Evolutionary conservation across 2,329 filamentous ascomycete species (phyloP).

Genomic region (Fusarium xylarioides): DNA sequence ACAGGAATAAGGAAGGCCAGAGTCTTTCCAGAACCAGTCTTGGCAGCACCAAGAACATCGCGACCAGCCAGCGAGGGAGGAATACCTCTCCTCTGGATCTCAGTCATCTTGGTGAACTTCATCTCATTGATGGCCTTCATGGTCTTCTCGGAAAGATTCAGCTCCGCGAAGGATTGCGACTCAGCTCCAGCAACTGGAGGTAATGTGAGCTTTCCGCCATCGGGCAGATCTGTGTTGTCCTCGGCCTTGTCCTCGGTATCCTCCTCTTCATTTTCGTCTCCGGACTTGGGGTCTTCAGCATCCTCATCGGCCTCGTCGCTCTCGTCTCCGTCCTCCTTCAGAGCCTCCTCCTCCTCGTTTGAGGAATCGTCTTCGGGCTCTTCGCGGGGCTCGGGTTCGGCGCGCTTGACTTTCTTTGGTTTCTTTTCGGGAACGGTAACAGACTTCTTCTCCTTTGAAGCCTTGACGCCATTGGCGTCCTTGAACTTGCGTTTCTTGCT

Average conservation of each 20-base stretch:
- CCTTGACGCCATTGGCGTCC: constrained; percentile 47
- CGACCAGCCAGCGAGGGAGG: constrained; percentile 88
- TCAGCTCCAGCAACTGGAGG: constrained; percentile 62
- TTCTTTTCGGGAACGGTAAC: constrained; percentile 47
- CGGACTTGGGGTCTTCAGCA: constrained; percentile 44
- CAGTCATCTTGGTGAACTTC: constrained; percentile 95
- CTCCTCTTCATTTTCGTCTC: constrained; percentile 40
- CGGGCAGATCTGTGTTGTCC: constrained; percentile 48
- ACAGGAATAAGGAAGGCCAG: constrained; percentile 93
- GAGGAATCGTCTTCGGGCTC: constrained; percentile 40
- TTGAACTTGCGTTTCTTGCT: constrained; percentile 58
- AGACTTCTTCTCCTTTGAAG: constrained; percentile 34
- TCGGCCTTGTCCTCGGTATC: constrained; percentile 40
- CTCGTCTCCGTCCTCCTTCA: constrained; percentile 39
- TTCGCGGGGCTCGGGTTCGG: constrained; percentile 43
- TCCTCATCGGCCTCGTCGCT: constrained; percentile 45
- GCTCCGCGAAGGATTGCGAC: constrained; percentile 77
- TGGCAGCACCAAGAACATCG: constrained; percentile 93
- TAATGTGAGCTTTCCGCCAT: constrained; percentile 58
- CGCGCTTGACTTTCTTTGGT: constrained; percentile 55
- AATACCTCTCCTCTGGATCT: constrained; percentile 88
- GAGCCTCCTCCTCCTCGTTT: constrained; percentile 42
- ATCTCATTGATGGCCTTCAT: constrained; percentile 89
- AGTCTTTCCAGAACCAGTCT: constrained; percentile 96
- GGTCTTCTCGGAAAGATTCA: constrained; percentile 88